Base-by-base conservation (phyloP, 257 asterid species). In the Plantago ovata region DNA sequence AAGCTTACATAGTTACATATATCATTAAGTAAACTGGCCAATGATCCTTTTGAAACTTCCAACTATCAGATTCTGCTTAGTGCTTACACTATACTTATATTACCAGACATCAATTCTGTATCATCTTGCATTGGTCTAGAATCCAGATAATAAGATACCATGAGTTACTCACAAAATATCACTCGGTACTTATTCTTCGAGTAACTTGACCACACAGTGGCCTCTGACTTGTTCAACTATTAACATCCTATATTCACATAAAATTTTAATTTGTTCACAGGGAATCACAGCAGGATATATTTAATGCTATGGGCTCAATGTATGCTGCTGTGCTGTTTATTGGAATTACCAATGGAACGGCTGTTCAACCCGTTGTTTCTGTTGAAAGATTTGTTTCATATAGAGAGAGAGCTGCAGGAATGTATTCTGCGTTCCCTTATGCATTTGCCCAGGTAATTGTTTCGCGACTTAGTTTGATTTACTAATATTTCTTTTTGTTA, bases 361-460 rank as follows among this genome's bases (percentile, higher is more conserved):
- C 98, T 36, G 98, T 83, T 66, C 98, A 90, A 74, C 98, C 98
- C 9, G 96, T 90, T 67, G 88, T 90, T 56, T 84, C 96, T n/a
- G 94, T 90, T 55, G 98, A 90, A 84, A 76, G 98, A 79, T 82
- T 76, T 46, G 98, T 90, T 64, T 90, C 96, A 10, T 90, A 90
- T 49, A 75, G 96, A 75, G 98, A 90, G 61, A 79, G 98, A 53
- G 98, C 95, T 48, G 98, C 96, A 2, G 96, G 98, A 74, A 90
- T 86, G 82, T 90, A 90, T 73, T 90, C 98, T 38, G 96, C 98
- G 57, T 60, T 84, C 65, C 89, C 95, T 14, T 87, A 84, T 63
- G 98, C 96, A 57, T 84, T 87, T 63, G 94, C 94, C 58, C 97
- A 90, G 95, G 97, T 89, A 45, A 22, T 33, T 24, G 39, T 60